Evolutionary conservation across 2,329 filamentous ascomycete species (phyloP).

Genomic region (Trichophyton equinum): DNA sequence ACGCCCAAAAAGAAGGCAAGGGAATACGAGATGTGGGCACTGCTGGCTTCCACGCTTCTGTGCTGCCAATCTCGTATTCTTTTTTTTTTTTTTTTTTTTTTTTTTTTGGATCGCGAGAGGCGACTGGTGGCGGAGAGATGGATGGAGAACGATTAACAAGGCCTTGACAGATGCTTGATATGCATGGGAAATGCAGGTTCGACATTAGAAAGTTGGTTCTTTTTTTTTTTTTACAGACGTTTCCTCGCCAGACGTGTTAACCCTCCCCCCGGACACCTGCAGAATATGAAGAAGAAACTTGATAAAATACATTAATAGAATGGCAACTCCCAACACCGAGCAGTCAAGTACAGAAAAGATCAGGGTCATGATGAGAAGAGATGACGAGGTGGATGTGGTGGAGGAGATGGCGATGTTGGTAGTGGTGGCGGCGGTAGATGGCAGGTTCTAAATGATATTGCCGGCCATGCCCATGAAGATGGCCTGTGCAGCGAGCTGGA

Average conservation of each 20-base stretch:
- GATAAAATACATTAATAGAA: not conserved
- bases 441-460: slow-evolving; percentile 26
- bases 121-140: not conserved
- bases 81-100: not conserved
- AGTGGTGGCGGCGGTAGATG: not conserved
- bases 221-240: not conserved
- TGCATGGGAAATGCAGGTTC: not conserved
- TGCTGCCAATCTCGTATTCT: not conserved
- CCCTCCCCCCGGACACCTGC: too few species aligned
- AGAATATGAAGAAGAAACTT: not conserved
- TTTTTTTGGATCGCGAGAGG: not conserved
- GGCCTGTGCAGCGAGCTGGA: slow-evolving; percentile 83
- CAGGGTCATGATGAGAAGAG: not conserved
- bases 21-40: not conserved
- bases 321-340: not conserved
- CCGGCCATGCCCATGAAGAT: slow-evolving; percentile 92
- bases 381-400: not conserved
- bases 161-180: not conserved
- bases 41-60: slow-evolving; percentile 1
- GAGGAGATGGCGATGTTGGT: too few species aligned
- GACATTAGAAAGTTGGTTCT: not conserved
- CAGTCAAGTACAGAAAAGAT: not conserved
- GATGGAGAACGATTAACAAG: not conserved
- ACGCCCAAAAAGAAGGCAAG: too few species aligned
- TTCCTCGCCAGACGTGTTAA: not conserved